Evolutionary conservation across 129 eudicot genomes (phyloP).

Genomic region (Kitagawia praeruptora): DNA sequence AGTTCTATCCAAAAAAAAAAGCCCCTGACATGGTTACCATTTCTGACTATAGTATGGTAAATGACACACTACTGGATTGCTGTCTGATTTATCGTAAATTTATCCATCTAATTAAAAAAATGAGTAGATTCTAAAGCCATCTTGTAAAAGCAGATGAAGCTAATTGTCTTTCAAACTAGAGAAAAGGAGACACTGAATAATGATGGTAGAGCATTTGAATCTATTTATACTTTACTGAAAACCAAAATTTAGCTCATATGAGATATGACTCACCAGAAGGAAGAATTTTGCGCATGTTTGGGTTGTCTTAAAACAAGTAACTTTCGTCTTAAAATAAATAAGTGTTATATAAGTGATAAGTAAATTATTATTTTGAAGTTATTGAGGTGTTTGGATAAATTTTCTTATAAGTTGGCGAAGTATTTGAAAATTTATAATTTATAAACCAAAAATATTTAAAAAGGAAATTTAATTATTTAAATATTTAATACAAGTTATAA

Average conservation of each 20-base stretch:
- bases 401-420: too few species aligned
- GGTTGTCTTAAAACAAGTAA: too few species aligned
- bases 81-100: neutral
- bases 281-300: too few species aligned
- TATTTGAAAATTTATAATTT: too few species aligned
- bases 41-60: neutral
- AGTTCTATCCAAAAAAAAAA: neutral
- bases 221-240: neutral
- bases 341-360: too few species aligned
- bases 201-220: neutral
- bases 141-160: neutral
- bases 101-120: neutral
- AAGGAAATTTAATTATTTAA: too few species aligned
- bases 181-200: neutral
- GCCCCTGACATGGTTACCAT: neutral
- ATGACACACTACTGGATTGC: slow-evolving; percentile 1
- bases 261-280: neutral
- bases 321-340: too few species aligned
- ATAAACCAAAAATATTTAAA: too few species aligned
- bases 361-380: too few species aligned
- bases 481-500: too few species aligned
- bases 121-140: neutral
- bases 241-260: neutral
- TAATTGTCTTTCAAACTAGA: neutral
- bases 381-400: too few species aligned